These are phyloP conservation scores for Yamadazyma mexicana DNA, from an alignment of 1,139 yeast genomes.

Conservation along the genomic window DNA sequence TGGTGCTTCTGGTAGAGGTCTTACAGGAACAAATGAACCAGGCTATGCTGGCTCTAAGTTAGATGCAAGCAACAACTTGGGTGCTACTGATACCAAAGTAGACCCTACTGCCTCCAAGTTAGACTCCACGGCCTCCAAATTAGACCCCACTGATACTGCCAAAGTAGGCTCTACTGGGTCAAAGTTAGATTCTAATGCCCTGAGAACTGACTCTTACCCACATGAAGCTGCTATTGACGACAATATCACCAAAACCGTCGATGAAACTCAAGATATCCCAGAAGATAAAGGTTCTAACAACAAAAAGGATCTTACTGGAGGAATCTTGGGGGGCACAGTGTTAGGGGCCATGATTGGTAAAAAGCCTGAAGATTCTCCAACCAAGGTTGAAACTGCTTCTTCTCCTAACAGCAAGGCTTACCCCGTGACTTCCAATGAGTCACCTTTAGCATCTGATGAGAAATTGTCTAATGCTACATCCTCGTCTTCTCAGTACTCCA, in stretches of 20 bases:
- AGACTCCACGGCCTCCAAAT: background rate
- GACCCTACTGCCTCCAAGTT: too few relatives aligned
- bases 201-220: background rate
- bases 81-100: conserved; percentile 2
- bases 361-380: background rate
- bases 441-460: conserved; percentile 3
- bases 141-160: too few relatives aligned
- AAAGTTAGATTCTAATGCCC: background rate
- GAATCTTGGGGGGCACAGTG: conserved; percentile 8
- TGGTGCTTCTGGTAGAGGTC: conserved; percentile 9
- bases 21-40: background rate
- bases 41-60: conserved; percentile 2
- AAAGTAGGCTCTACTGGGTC: too few relatives aligned
- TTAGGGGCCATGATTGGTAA: conserved; percentile 4
- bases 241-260: background rate
- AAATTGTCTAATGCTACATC: background rate
- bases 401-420: background rate
- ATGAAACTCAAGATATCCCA: background rate
- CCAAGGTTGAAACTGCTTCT: too few relatives aligned
- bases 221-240: background rate
- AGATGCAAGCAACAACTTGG: conserved; percentile 2
- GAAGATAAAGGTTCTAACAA: background rate
- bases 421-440: background rate
- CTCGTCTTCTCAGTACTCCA: background rate
- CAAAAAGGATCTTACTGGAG: conserved; percentile 2